phyloP scores from a whole-genome alignment of 495 filamentous ascomycete genomes.

The Penicillium taxi region DNA sequence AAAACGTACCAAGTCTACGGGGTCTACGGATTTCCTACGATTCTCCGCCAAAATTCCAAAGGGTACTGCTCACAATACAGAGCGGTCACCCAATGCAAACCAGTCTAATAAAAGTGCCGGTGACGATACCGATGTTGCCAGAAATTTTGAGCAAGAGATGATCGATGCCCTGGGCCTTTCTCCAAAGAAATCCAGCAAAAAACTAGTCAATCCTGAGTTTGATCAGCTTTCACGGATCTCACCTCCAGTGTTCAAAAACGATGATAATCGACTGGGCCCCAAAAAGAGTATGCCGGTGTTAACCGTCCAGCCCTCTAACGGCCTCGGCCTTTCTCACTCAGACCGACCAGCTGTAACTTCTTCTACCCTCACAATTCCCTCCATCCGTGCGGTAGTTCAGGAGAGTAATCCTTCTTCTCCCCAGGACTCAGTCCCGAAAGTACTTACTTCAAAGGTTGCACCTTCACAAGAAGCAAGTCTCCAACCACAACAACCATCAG shows the following conservation, averaged over 20 bases:
- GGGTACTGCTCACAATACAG: too few species aligned
- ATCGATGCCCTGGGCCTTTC: conserved; percentile 21
- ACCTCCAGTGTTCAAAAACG: background rate
- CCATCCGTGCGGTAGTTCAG: conserved; percentile 15
- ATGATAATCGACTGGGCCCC: background rate
- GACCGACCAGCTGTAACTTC: too few species aligned
- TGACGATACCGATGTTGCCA: conserved; percentile 4
- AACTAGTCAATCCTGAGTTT: too few species aligned
- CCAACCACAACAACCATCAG: conserved; percentile 11
- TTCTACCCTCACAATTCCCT: conserved; percentile 1
- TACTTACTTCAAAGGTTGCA: background rate
- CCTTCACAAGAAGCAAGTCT: background rate
- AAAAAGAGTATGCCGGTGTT: conserved; percentile 6
- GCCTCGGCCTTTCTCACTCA: too few species aligned
- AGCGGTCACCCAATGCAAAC: too few species aligned
- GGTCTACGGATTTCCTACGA: conserved; percentile 3
- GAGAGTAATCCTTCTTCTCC: conserved; percentile 3
- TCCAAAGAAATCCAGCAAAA: conserved; percentile 12
- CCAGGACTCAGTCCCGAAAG: background rate
- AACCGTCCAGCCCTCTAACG: conserved; percentile 3
- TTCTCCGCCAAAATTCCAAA: background rate
- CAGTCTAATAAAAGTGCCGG: too few species aligned
- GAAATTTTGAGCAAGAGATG: conserved; percentile 20
- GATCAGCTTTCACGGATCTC: too few species aligned
- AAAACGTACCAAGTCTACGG: conserved; percentile 7